These are phyloP conservation scores for Gossypium davidsonii DNA, from an alignment of 441 rosid genomes.

Conservation along the genomic window DNA sequence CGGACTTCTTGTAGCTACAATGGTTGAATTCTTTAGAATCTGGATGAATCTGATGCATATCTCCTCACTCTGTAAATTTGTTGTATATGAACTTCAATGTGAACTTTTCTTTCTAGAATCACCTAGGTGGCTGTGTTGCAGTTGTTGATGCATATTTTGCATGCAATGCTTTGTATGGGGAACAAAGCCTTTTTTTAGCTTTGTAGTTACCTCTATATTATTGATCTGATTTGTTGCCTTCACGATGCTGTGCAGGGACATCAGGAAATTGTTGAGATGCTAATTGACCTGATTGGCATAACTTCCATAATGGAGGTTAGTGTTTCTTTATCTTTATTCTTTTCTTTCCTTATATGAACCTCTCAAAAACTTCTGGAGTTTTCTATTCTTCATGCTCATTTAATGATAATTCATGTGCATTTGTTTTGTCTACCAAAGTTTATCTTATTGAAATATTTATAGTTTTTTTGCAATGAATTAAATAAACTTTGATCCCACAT, in stretches of 20 bases:
- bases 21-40: not conserved
- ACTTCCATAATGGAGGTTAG: constrained; percentile 96
- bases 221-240: constrained; percentile 14
- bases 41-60: not conserved
- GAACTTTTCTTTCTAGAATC: not conserved
- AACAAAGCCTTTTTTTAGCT: not conserved
- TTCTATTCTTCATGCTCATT: not conserved
- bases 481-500: not conserved
- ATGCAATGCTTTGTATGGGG: not conserved
- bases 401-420: not conserved
- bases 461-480: not conserved
- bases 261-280: constrained; percentile 55
- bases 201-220: not conserved
- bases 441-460: not conserved
- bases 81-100: not conserved
- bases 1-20: not conserved
- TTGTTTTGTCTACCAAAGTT: not conserved
- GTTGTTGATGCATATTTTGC: not conserved
- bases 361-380: not conserved
- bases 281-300: constrained; percentile 86
- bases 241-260: constrained; percentile 51
- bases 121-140: not conserved
- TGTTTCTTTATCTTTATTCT: constrained; percentile 16
- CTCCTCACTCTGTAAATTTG: not conserved
- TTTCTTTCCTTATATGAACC: constrained; percentile 8